These are phyloP conservation scores for Pholiota microspora DNA, from an alignment of 768 basidiomycete species.

Conservation along the genomic window DNA sequence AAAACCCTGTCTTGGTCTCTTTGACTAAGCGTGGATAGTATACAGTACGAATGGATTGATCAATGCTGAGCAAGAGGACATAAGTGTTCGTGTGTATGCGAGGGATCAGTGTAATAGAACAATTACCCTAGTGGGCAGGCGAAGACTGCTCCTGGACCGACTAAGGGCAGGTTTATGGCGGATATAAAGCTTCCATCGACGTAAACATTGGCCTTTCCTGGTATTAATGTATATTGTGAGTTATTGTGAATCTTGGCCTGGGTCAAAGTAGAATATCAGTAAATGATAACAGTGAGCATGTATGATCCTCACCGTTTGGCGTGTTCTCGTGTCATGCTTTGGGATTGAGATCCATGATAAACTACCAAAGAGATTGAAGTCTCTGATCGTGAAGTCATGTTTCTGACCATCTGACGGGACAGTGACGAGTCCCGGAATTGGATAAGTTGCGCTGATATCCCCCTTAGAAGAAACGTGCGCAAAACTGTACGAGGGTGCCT, in stretches of 20 bases:
- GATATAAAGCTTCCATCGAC: constrained; percentile 43
- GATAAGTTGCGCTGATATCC: constrained; percentile 35
- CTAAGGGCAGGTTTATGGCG: constrained; percentile 28
- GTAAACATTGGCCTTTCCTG: constrained; percentile 34
- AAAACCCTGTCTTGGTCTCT: constrained; percentile 31
- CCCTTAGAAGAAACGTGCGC: constrained; percentile 34
- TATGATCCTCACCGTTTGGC: constrained; percentile 26
- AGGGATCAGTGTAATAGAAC: constrained; percentile 4
- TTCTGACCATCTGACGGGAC: constrained; percentile 34
- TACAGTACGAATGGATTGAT: constrained; percentile 38
- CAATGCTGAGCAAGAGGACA: constrained; percentile 25
- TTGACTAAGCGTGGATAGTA: constrained; percentile 37
- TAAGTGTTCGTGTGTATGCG: constrained; percentile 22
- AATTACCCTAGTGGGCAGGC: constrained; percentile 37
- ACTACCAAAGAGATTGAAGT: constrained; percentile 30
- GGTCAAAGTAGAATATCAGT: not conserved
- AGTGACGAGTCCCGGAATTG: constrained; percentile 29
- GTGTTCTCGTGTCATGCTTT: constrained; percentile 29
- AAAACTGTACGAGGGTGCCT: constrained; percentile 21
- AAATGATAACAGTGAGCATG: not conserved
- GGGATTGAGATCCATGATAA: constrained; percentile 38
- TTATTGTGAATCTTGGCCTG: constrained; percentile 38
- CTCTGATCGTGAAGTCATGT: constrained; percentile 36
- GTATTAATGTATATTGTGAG: constrained; percentile 36
- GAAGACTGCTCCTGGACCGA: constrained; percentile 38